Percentiles rank a stretch among this genome's conserved stretches.
Conservation (phyloP, 2,329 filamentous ascomycete genomes). For the Ascochyta koolunga region DNA sequence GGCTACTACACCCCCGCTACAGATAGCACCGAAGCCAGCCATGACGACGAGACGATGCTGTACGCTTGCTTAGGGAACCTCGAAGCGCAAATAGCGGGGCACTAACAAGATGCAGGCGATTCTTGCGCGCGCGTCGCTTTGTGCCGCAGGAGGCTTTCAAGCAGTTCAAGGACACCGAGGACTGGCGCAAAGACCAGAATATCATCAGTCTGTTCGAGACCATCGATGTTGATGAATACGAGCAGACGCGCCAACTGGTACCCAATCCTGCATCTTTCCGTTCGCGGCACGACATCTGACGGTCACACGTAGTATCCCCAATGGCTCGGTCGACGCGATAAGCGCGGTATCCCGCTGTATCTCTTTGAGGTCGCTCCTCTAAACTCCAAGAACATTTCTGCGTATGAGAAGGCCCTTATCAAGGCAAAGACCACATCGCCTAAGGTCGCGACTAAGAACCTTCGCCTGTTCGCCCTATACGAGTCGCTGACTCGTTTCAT, state of each 20-base stretch:
- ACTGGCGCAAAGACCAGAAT: constrained; percentile 81
- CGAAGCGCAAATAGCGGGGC: constrained; percentile 20
- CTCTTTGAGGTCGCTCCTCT: constrained; percentile 86
- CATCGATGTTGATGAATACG: constrained; percentile 84
- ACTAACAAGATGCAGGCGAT: constrained; percentile 66
- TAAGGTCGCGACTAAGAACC: constrained; percentile 74
- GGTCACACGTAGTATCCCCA: constrained; percentile 74
- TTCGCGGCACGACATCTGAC: constrained; percentile 18
- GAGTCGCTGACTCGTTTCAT: constrained; percentile 89
- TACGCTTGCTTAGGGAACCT: constrained; percentile 49
- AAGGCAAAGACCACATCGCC: constrained; percentile 64
- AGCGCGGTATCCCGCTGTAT: constrained; percentile 88
- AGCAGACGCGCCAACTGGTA: constrained; percentile 78
- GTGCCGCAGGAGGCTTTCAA: constrained; percentile 75
- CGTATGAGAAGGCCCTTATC: constrained; percentile 72
- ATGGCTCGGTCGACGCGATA: constrained; percentile 91
- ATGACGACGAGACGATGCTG: constrained; percentile 77
- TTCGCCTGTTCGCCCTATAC: constrained; percentile 90
- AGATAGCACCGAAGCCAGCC: constrained; percentile 56
- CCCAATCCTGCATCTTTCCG: constrained; percentile 23
- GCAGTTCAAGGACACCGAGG: constrained; percentile 88
- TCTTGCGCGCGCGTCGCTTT: constrained; percentile 84
- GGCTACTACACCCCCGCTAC: constrained; percentile 64
- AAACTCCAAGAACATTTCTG: constrained; percentile 78
- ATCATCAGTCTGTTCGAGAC: constrained; percentile 82